These are phyloP conservation scores for Quaeritorhiza haematococci DNA, from an alignment of 371 early-diverging fungal species.

Conservation along the genomic window DNA sequence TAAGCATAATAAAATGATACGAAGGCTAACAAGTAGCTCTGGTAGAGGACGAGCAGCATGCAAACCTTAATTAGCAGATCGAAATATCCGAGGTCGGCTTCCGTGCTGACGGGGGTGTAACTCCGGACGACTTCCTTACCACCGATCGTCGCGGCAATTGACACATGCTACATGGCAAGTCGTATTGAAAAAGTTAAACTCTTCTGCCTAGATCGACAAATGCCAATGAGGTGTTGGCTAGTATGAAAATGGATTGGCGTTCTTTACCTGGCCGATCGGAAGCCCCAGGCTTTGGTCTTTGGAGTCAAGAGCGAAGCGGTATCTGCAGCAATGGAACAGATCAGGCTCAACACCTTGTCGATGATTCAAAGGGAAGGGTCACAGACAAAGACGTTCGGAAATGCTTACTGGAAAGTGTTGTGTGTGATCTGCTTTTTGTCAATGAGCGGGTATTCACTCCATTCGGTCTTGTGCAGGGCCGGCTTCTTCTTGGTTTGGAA, in stretches of 20 bases:
- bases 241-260: neutral
- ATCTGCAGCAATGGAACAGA: constrained; percentile 42
- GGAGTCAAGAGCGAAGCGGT: constrained; percentile 77
- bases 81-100: constrained; percentile 81
- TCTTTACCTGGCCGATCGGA: constrained; percentile 76
- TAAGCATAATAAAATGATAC: no score
- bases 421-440: constrained; percentile 71
- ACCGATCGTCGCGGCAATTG: constrained; percentile 76
- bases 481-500: no score
- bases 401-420: constrained; percentile 78
- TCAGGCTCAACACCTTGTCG: neutral
- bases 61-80: constrained; percentile 88
- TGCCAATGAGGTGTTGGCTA: neutral
- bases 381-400: neutral
- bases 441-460: constrained; percentile 73
- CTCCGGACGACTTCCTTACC: constrained; percentile 84
- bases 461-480: constrained; percentile 44
- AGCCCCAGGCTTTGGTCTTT: constrained; percentile 69
- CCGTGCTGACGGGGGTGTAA: constrained; percentile 87
- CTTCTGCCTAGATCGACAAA: neutral
- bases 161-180: constrained; percentile 62
- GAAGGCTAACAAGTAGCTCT: no score
- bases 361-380: neutral
- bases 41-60: neutral
- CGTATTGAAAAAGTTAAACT: neutral